Evolutionary conservation across 2,329 filamentous ascomycete species (phyloP), one percentile per base, ranked within the genome.

Genomic region (Talaromyces sp.): DNA sequence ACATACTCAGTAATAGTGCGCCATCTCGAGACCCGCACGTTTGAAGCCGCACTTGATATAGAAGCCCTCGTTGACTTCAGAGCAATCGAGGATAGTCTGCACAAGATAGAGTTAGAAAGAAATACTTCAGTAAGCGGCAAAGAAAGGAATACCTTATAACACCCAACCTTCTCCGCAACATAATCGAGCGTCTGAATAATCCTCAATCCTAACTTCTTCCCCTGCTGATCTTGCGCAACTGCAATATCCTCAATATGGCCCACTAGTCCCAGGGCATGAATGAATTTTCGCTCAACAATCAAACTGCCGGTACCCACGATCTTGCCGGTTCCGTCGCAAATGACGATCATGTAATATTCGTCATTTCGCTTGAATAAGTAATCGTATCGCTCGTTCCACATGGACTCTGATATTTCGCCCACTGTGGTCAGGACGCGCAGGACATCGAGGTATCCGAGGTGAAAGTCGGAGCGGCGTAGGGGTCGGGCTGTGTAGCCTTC

Each of bases 161-260:
- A 98, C 63, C 94, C 95, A 65, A 95, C 89, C 76, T 92, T 87
- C 76, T 92, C 88, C 63, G 93, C 93, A 66, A 98, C 88, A 75
- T 85, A 90, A 79, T 98, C 93, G 74, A 99, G 85, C 8, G 94
- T 93, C 81, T 98, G 92, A 73, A 98, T 98, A 70, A 98, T 90
- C 70, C 92, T 87, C 74, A 97, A 82, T 4, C 95, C 95, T 50
- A 98, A 84, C 82, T 97, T 97, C 87, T 98, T 97, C 71, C 95
- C 95, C 80, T 98, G 95, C 81, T 98, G 93, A 72, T 96, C 91
- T 80, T 93, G 93, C 69, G 91, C 88, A 43, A 99, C 93, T 19
- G 94, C 93, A 76, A 99, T 97, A 76, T 99, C 95, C 79, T 98
- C 95, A 78, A 98, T 97, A 79, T 98, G 95, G 13, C 94, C 95